These are phyloP conservation scores for Pleurotus citrinopileatus DNA, from an alignment of 768 basidiomycete genomes.

Conservation along the genomic window DNA sequence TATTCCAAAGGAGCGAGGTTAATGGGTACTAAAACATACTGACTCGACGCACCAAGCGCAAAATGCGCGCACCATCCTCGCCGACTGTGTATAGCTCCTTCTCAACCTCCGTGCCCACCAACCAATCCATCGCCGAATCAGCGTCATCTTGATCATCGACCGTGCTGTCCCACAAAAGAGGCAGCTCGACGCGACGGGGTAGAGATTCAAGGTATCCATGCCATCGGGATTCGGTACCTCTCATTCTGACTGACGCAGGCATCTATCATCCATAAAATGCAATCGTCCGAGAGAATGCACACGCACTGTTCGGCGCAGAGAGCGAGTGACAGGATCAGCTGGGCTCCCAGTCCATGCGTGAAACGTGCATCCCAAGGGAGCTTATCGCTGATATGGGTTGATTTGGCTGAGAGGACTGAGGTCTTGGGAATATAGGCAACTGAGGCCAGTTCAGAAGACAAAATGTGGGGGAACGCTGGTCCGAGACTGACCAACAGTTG, in stretches of 20 bases:
- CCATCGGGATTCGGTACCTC: slow-evolving; percentile 53
- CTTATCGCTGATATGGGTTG: slow-evolving; percentile 43
- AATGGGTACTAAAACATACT: neutral
- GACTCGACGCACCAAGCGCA: slow-evolving; percentile 5
- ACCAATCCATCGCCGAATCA: slow-evolving; percentile 36
- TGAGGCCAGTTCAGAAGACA: slow-evolving; percentile 27
- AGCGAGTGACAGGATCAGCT: slow-evolving; percentile 59
- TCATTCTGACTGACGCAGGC: slow-evolving; percentile 48
- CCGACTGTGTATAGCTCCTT: slow-evolving; percentile 10
- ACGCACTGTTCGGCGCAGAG: slow-evolving; percentile 62
- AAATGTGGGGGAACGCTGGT: neutral
- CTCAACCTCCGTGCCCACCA: slow-evolving; percentile 40
- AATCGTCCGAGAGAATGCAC: neutral
- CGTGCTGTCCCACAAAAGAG: slow-evolving; percentile 54
- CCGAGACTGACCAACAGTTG: slow-evolving; percentile 33
- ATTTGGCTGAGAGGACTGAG: slow-evolving; percentile 58
- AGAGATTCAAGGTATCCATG: slow-evolving; percentile 64
- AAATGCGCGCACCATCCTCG: neutral
- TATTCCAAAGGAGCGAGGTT: slow-evolving; percentile 9
- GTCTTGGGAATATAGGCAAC: slow-evolving; percentile 66
- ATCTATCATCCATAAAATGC: slow-evolving; percentile 8
- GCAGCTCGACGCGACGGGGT: slow-evolving; percentile 54
- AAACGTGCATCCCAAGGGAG: slow-evolving; percentile 36
- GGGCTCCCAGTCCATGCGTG: slow-evolving; percentile 54
- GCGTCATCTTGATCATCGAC: no score